Conservation (phyloP, 2,329 filamentous ascomycete species). For the Aspergillus alliaceus region DNA sequence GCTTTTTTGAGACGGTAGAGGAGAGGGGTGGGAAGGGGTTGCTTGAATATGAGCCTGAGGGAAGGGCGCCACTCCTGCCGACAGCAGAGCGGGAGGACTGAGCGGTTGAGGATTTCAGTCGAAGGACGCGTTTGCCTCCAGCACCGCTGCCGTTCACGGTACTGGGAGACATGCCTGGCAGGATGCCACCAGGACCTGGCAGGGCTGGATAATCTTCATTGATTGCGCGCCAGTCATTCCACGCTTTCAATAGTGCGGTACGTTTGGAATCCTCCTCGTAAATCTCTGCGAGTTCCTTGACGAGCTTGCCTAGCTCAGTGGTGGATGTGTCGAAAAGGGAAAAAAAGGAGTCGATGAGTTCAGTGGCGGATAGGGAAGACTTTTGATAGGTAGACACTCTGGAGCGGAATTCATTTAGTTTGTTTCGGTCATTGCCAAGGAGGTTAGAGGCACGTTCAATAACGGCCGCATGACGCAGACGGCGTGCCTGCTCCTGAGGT, state of each 20-base stretch:
- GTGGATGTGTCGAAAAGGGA: conserved; percentile 80
- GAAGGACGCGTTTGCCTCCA: conserved; percentile 63
- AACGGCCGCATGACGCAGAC: conserved; percentile 78
- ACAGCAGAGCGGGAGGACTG: conserved; percentile 64
- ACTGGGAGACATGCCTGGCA: conserved; percentile 53
- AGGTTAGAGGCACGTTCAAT: conserved; percentile 81
- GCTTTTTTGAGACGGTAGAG: conserved; percentile 18
- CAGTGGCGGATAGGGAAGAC: conserved; percentile 66
- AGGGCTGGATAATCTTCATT: conserved; percentile 93
- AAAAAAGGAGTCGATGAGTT: conserved; percentile 85
- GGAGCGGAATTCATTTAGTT: conserved; percentile 74
- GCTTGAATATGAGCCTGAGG: conserved; percentile 35
- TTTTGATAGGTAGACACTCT: conserved; percentile 77
- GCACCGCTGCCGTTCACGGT: conserved; percentile 55
- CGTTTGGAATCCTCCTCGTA: conserved; percentile 81
- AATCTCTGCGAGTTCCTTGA: conserved; percentile 88
- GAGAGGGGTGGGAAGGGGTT: conserved; percentile 51
- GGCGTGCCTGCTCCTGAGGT: conserved; percentile 77
- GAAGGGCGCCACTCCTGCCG: conserved; percentile 57
- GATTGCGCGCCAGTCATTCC: conserved; percentile 94
- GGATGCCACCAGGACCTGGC: conserved; percentile 70
- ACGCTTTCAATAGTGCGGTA: conserved; percentile 73
- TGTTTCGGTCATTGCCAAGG: conserved; percentile 72
- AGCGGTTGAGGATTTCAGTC: conserved; percentile 67
- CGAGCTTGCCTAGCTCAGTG: conserved; percentile 78